Conservation (phyloP, 345 rosid genomes). For the Garcia nutans region DNA sequence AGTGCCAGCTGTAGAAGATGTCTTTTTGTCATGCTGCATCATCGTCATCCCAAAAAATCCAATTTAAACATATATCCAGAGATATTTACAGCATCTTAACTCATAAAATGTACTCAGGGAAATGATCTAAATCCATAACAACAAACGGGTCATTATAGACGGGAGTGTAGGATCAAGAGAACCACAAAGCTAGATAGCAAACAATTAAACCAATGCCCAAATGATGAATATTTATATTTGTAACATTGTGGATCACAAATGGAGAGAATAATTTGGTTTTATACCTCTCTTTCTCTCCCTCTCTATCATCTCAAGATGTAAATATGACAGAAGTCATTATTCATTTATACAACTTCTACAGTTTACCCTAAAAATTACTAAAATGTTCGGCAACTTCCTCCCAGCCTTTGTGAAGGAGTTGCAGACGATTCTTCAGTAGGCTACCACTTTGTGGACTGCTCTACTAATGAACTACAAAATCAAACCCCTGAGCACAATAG, state of each 20-base stretch:
- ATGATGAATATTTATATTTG: background rate
- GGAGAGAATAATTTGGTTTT: background rate
- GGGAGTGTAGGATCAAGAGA: too few relatives aligned
- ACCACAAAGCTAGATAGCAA: background rate
- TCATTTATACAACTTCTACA: background rate
- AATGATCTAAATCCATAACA: background rate
- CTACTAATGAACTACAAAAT: background rate
- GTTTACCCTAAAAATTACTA: background rate
- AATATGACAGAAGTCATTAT: background rate
- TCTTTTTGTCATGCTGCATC: slow-evolving; percentile 54
- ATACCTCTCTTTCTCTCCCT: background rate
- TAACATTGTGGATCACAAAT: background rate
- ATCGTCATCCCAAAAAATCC: slow-evolving; percentile 10
- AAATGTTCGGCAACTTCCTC: background rate
- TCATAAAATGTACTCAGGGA: background rate
- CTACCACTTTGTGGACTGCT: background rate
- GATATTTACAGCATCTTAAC: background rate
- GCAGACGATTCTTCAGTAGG: background rate
- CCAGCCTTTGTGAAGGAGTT: background rate
- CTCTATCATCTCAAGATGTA: background rate
- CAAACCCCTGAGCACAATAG: background rate
- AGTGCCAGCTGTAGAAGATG: slow-evolving; percentile 34
- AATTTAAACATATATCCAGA: background rate
- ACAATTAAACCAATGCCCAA: background rate
- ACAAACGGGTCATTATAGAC: background rate